A percentile compares a stretch with the other conserved stretches of the same genome.
Evolutionary conservation across 2,329 filamentous ascomycete species (phyloP).

Genomic region (Monascus ruber): DNA sequence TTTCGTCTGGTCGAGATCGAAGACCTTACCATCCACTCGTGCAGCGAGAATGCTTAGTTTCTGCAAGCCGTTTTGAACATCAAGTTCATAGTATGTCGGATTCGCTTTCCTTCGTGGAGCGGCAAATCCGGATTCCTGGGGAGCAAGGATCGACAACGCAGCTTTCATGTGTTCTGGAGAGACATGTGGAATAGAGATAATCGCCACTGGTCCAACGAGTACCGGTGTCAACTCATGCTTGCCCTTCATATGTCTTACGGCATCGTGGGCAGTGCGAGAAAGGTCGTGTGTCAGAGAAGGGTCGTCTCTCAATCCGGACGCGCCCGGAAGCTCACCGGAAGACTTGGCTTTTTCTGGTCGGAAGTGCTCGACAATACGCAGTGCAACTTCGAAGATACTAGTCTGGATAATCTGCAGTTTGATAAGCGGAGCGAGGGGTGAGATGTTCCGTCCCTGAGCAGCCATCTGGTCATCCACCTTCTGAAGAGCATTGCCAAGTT

Average conservation of each 20-base stretch:
- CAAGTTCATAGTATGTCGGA: conserved; percentile 69
- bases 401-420: conserved; percentile 78
- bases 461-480: conserved; percentile 59
- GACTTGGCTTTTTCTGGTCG: conserved; percentile 34
- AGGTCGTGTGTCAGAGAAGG: conserved; percentile 46
- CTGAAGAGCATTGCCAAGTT: conserved; percentile 49
- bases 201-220: conserved; percentile 67
- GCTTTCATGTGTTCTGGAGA: conserved; percentile 75
- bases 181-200: conserved; percentile 69
- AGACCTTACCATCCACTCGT: conserved; percentile 71
- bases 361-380: conserved; percentile 81
- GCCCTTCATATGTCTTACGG: conserved; percentile 39
- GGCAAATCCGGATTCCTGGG: conserved; percentile 60
- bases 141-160: conserved; percentile 66
- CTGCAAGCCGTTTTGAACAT: conserved; percentile 68
- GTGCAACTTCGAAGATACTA: conserved; percentile 74
- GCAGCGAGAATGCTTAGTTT: conserved; percentile 83
- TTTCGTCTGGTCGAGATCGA: conserved; percentile 60
- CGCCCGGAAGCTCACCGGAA: conserved; percentile 15
- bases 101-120: conserved; percentile 64
- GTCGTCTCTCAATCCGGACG: conserved; percentile 24
- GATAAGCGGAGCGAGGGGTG: conserved; percentile 46
- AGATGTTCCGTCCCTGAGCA: conserved; percentile 36
- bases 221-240: conserved; percentile 59
- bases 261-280: conserved; percentile 43